These are phyloP conservation scores for Melastoma candidum DNA, from an alignment of 441 rosid species.

Conservation along the genomic window DNA sequence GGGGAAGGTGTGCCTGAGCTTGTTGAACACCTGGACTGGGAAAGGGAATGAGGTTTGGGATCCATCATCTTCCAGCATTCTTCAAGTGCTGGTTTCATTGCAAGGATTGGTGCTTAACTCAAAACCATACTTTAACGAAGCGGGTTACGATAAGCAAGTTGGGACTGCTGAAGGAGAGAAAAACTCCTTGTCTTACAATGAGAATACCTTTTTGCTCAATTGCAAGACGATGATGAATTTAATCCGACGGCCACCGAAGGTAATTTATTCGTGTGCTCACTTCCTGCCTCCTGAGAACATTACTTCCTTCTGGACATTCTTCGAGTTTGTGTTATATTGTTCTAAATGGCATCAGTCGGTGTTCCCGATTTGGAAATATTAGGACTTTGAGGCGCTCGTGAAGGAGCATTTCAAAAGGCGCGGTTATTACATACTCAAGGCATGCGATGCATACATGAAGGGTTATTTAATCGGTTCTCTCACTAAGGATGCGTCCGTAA, in stretches of 20 bases:
- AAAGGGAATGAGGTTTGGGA: constrained; percentile 98
- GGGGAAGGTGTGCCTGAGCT: constrained; percentile 98
- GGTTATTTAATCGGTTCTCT: constrained; percentile 88
- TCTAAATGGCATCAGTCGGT: background rate
- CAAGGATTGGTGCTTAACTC: constrained; percentile 94
- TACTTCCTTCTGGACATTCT: background rate
- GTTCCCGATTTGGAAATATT: constrained; percentile 1
- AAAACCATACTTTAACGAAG: constrained; percentile 96
- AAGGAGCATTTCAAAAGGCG: constrained; percentile 76
- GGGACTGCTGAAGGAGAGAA: constrained; percentile 99
- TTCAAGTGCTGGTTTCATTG: constrained; percentile 94
- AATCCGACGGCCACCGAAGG: constrained; percentile 88
- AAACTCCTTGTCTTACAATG: constrained; percentile 88
- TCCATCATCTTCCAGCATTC: constrained; percentile 88
- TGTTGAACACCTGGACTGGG: constrained; percentile 95
- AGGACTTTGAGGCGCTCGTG: constrained; percentile 80
- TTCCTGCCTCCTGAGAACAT: background rate
- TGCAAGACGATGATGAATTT: constrained; percentile 97
- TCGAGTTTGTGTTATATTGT: background rate
- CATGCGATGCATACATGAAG: constrained; percentile 85
- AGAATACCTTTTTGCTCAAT: constrained; percentile 77
- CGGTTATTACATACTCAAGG: constrained; percentile 76
- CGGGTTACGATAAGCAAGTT: constrained; percentile 91
- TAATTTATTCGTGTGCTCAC: constrained; percentile 14
- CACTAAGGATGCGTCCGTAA: constrained; percentile 46